phyloP scores from a whole-genome alignment of 208 protist species.

The Crithidia thermophila region DNA sequence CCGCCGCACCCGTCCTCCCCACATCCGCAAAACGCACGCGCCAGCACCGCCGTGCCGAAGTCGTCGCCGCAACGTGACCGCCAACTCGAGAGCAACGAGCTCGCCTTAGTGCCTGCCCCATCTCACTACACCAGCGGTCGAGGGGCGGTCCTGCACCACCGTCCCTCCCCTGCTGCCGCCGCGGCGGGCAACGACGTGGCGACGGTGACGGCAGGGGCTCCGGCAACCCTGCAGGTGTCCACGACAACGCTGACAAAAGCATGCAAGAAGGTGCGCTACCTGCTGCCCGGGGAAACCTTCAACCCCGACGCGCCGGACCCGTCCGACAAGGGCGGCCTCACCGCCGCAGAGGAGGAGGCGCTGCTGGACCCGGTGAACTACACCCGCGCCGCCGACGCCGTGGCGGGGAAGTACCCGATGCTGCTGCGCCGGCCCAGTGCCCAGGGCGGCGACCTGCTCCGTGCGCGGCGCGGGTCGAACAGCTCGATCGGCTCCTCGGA shows the following conservation, averaged over 20 bases:
- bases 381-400: slow-evolving; percentile 24
- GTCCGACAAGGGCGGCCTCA: slow-evolving; percentile 32
- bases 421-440: slow-evolving; percentile 31
- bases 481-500: neutral
- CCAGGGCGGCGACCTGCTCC: slow-evolving; percentile 21
- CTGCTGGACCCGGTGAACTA: slow-evolving; percentile 49
- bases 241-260: slow-evolving; percentile 64
- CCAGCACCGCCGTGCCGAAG: neutral
- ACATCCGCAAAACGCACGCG: neutral
- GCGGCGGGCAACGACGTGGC: neutral
- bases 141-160: slow-evolving; percentile 10
- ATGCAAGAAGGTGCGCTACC: slow-evolving; percentile 61
- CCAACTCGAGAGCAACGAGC: too few species aligned
- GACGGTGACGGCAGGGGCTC: neutral
- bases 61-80: neutral
- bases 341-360: slow-evolving; percentile 37
- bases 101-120: too few species aligned
- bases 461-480: neutral
- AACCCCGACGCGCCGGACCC: slow-evolving; percentile 43
- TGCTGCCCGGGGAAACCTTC: slow-evolving; percentile 36
- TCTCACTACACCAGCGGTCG: slow-evolving; percentile 12
- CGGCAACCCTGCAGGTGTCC: slow-evolving; percentile 40
- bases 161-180: slow-evolving; percentile 1
- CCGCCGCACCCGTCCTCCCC: too few species aligned
- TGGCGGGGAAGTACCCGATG: slow-evolving; percentile 27